These are phyloP conservation scores for Pleurotus tuoliensis DNA, from an alignment of 768 basidiomycete genomes.

Conservation along the genomic window DNA sequence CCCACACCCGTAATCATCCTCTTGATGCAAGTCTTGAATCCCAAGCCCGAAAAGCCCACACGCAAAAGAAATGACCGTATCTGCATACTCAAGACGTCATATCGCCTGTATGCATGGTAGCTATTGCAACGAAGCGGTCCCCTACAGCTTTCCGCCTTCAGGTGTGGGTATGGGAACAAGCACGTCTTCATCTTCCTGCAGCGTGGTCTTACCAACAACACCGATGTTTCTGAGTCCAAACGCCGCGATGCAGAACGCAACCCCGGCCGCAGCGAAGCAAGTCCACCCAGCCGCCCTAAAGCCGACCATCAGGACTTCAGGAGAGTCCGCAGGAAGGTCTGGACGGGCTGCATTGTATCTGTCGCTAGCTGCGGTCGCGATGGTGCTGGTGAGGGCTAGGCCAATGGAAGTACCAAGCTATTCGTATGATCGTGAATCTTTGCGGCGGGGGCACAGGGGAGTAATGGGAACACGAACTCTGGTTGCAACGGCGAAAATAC, in stretches of 20 bases:
- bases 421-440: neutral
- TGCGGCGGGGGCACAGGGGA: neutral
- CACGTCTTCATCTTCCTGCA: constrained; percentile 10
- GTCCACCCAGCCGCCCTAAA: constrained; percentile 29
- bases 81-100: too few species aligned
- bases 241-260: constrained; percentile 11
- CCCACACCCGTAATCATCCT: too few species aligned
- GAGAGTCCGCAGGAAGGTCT: constrained; percentile 14
- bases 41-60: too few species aligned
- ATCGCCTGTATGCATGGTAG: too few species aligned
- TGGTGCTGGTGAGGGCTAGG: constrained; percentile 26
- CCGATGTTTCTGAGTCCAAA: constrained; percentile 17
- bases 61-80: too few species aligned
- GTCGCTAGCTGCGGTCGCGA: constrained; percentile 23
- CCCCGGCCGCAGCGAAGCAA: constrained; percentile 10
- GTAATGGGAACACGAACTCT: constrained; percentile 13
- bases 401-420: constrained; percentile 32
- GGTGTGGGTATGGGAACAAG: too few species aligned
- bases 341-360: constrained; percentile 19
- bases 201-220: constrained; percentile 10
- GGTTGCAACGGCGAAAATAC: constrained; percentile 29
- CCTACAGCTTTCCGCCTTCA: too few species aligned
- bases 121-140: too few species aligned
- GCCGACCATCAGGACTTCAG: constrained; percentile 28
- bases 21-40: too few species aligned